Percentiles rank a stretch among this genome's conserved stretches.
Evolutionary conservation across 108 stramenopile species (phyloP).

Genomic region (Mayamaea pseudoterrestris): DNA sequence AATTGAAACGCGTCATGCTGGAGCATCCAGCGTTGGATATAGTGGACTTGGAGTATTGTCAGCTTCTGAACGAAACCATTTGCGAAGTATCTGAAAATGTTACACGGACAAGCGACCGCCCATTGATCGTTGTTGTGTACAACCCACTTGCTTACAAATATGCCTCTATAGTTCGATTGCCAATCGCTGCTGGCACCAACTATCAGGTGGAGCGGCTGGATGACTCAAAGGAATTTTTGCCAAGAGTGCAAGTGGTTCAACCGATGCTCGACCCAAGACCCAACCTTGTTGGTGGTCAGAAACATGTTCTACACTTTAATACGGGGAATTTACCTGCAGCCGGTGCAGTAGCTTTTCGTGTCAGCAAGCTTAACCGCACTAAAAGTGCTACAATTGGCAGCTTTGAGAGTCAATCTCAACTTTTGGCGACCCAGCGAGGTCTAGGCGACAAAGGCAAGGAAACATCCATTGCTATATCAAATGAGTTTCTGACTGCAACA

Average conservation of each 20-base stretch:
- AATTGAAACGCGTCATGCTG: conserved; percentile 20
- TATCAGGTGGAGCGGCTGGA: conserved; percentile 22
- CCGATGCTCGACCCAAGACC: too few relatives aligned
- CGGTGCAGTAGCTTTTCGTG: conserved; percentile 24
- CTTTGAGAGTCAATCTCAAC: too few relatives aligned
- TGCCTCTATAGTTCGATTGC: conserved; percentile 44
- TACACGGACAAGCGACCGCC: conserved; percentile 3
- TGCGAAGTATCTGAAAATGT: conserved; percentile 46
- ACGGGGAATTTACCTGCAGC: conserved; percentile 23
- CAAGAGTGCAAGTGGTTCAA: too few relatives aligned
- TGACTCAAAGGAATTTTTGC: too few relatives aligned
- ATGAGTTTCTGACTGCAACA: conserved; percentile 16
- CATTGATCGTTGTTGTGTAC: conserved; percentile 67
- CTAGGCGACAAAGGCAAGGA: neutral
- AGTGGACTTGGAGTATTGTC: conserved; percentile 35
- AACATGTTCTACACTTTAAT: neutral
- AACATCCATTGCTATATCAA: conserved; percentile 3
- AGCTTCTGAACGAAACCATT: conserved; percentile 69
- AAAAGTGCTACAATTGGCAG: too few relatives aligned
- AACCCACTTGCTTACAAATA: conserved; percentile 58
- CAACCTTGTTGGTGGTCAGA: neutral
- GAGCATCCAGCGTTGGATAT: conserved; percentile 10
- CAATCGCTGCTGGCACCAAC: conserved; percentile 26
- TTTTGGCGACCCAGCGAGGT: conserved; percentile 1
- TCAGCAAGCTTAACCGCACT: neutral